Evolutionary conservation across 2,329 filamentous ascomycete species (phyloP), one percentile per base, ranked within the genome.

Genomic region (Hirsutella thompsonii): DNA sequence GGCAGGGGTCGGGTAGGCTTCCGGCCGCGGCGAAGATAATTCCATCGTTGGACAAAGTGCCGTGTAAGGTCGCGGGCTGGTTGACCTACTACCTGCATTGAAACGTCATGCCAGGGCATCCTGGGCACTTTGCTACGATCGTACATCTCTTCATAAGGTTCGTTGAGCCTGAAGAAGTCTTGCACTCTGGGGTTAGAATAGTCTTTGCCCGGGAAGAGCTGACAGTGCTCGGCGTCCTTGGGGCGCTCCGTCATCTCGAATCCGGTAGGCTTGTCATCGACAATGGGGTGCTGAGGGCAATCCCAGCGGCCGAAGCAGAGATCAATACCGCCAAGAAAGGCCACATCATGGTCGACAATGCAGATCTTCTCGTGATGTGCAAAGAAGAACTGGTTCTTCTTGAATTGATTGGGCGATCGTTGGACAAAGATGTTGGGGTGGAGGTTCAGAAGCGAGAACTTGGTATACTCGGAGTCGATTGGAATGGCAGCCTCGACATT

Each of bases 351-450:
- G 57, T 98, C 92, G 16, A 98, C 84, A 33, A 98, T 79, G 54
- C 88, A 90, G n/a, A 98, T 75, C 63, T 98, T 98, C 60, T 98
- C 92, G 62, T 98, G 92, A 57, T 98, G 92, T 1, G 92, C 92
- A 71, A 93, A 98, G 69, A 98, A 98, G 67, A 98, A 98, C 36
- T 94, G 94, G 54, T 96, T 96, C 64, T 98, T 94, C 55, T 94
- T 85, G 63, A 96, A 89, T 61, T 98, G 92, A 52, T 98, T 95
- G 0, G 92, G 92, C 3, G 92, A 96, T 53, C 92, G 74, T 57
- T 96, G 88, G 13, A 98, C 88, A 52, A 94, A 94, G 47, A 98
- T 81, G 58, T 98, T 98, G 18, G 88, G 88, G 52, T 96, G 90
- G 8, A 98, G 72, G 56, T 96, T 94, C 37, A 98, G 76, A 44